Evolutionary conservation across 2,329 filamentous ascomycete species (phyloP).

Genomic region (Nectriaceae sp.): DNA sequence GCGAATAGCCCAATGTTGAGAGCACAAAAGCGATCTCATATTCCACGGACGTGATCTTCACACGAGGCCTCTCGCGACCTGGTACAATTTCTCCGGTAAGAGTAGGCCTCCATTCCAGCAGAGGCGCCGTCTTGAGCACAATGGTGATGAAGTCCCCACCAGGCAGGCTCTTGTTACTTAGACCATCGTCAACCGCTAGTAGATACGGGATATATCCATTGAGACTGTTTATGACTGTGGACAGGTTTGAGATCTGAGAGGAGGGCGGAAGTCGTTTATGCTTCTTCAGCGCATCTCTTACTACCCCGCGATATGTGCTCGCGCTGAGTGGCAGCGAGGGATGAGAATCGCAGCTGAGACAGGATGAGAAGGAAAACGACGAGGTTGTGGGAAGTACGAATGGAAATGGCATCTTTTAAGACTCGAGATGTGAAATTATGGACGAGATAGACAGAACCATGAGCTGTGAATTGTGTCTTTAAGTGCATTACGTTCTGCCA

Average conservation of each 20-base stretch:
- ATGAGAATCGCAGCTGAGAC: slow-evolving; percentile 78
- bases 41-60: slow-evolving; percentile 72
- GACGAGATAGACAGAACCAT: neutral
- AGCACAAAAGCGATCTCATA: slow-evolving; percentile 82
- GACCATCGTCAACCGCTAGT: slow-evolving; percentile 71
- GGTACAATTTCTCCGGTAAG: slow-evolving; percentile 67
- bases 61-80: slow-evolving; percentile 64
- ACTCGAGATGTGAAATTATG: neutral
- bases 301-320: slow-evolving; percentile 79
- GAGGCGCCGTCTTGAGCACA: slow-evolving; percentile 59
- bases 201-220: slow-evolving; percentile 84
- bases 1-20: slow-evolving; percentile 73
- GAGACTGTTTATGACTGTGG: slow-evolving; percentile 67
- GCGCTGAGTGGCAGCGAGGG: slow-evolving; percentile 83
- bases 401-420: slow-evolving; percentile 77
- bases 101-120: slow-evolving; percentile 83
- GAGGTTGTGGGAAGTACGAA: slow-evolving; percentile 90
- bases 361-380: slow-evolving; percentile 77
- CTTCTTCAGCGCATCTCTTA: slow-evolving; percentile 82
- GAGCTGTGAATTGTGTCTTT: no score
- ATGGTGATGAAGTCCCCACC: slow-evolving; percentile 66
- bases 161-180: slow-evolving; percentile 50
- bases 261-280: slow-evolving; percentile 81
- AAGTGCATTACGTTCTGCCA: slow-evolving; percentile 14
- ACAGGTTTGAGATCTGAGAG: slow-evolving; percentile 71